These are phyloP conservation scores for Capsicum chinense DNA, from an alignment of 257 asterid species.

Conservation along the genomic window DNA sequence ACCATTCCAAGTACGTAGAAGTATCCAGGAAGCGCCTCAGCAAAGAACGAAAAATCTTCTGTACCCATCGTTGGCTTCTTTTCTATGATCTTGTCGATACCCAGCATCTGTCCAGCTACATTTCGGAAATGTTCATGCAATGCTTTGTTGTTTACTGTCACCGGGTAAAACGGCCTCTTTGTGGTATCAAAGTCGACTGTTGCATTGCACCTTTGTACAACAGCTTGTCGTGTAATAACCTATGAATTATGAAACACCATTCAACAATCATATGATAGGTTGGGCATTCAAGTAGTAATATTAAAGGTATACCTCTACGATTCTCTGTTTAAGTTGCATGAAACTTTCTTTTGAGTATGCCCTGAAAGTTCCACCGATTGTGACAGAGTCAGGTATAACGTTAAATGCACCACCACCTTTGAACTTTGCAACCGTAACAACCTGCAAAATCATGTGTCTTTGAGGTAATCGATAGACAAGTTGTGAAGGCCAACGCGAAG, in stretches of 20 bases:
- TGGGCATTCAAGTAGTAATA: not conserved
- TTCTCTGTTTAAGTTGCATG: conserved; percentile 54
- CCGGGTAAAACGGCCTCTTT: conserved; percentile 60
- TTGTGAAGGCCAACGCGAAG: not conserved
- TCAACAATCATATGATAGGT: not conserved
- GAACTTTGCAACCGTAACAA: conserved; percentile 58
- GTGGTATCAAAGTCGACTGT: conserved; percentile 40
- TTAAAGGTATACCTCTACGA: conserved; percentile 56
- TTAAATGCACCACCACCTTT: conserved; percentile 67
- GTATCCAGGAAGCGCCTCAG: conserved; percentile 65
- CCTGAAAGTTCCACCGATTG: conserved; percentile 75
- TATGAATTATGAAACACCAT: conserved; percentile 24
- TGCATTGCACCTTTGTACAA: conserved; percentile 65
- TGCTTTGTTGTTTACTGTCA: conserved; percentile 48
- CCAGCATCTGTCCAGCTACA: conserved; percentile 53
- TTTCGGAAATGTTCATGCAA: conserved; percentile 53
- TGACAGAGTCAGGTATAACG: conserved; percentile 64
- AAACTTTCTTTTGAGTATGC: conserved; percentile 56
- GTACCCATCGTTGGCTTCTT: conserved; percentile 52
- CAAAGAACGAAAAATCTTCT: conserved; percentile 68
- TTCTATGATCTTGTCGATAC: conserved; percentile 43
- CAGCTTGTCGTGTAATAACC: conserved; percentile 64
- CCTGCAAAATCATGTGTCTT: conserved; percentile 44
- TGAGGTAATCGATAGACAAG: not conserved
- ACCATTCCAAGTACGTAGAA: conserved; percentile 60